phyloP scores from a whole-genome alignment of 306 rosid genomes.

The Trifolium dubium region DNA sequence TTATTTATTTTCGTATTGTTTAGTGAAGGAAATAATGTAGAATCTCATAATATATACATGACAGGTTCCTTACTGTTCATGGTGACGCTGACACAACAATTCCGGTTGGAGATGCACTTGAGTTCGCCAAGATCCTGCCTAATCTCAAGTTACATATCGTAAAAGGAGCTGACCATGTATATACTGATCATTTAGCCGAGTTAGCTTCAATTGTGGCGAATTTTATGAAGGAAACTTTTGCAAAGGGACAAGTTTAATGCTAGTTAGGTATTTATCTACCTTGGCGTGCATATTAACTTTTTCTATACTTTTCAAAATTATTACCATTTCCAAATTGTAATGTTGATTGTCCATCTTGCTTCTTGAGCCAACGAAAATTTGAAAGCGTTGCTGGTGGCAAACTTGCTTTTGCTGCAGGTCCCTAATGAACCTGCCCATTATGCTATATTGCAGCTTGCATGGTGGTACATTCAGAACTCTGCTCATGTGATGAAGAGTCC shows the following conservation, averaged over 20 bases:
- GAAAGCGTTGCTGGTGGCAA: neutral
- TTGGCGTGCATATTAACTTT: slow-evolving; percentile 14
- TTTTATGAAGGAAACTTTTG: slow-evolving; percentile 57
- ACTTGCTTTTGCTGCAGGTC: slow-evolving; percentile 2
- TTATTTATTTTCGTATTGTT: neutral
- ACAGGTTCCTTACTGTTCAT: slow-evolving; percentile 78
- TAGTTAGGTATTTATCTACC: slow-evolving; percentile 39
- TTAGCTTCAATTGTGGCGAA: slow-evolving; percentile 51
- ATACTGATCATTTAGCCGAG: slow-evolving; percentile 59
- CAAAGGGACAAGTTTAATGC: slow-evolving; percentile 41
- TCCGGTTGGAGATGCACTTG: slow-evolving; percentile 65
- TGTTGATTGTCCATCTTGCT: neutral
- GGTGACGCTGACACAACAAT: slow-evolving; percentile 61
- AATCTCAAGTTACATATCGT: slow-evolving; percentile 68
- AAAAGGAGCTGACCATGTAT: slow-evolving; percentile 72
- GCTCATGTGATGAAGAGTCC: neutral
- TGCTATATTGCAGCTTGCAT: neutral
- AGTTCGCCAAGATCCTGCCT: slow-evolving; percentile 73
- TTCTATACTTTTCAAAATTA: neutral
- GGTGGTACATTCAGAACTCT: slow-evolving; percentile 17
- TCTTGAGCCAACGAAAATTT: neutral
- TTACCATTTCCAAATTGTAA: slow-evolving; percentile 8
- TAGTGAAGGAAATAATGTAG: slow-evolving; percentile 6
- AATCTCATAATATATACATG: neutral
- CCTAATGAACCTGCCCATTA: slow-evolving; percentile 4